These are phyloP conservation scores for Suillus weaverae DNA, from an alignment of 768 basidiomycete species.

Conservation along the genomic window DNA sequence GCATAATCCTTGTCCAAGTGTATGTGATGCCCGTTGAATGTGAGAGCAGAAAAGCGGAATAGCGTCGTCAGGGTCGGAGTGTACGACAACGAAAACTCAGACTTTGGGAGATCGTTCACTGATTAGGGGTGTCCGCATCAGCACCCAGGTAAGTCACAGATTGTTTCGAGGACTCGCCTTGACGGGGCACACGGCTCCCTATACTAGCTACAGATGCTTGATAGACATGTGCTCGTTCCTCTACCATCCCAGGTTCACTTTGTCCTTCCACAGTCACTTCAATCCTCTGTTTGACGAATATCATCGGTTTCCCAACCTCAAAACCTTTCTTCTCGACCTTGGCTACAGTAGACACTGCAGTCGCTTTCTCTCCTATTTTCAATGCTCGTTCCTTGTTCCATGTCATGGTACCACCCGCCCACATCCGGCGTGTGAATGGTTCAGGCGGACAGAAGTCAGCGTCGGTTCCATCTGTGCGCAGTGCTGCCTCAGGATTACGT, in stretches of 20 bases:
- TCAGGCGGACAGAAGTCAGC: slow-evolving; percentile 68
- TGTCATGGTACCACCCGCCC: slow-evolving; percentile 69
- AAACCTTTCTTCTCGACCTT: slow-evolving; percentile 66
- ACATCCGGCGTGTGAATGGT: slow-evolving; percentile 80
- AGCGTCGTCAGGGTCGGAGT: slow-evolving; percentile 68
- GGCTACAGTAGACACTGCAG: slow-evolving; percentile 47
- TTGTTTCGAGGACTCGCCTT: slow-evolving; percentile 37
- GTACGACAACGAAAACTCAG: slow-evolving; percentile 65
- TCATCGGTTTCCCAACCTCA: slow-evolving; percentile 58
- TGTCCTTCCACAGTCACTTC: slow-evolving; percentile 47
- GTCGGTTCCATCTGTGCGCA: slow-evolving; percentile 73
- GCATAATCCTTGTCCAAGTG: slow-evolving; percentile 80
- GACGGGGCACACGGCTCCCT: slow-evolving; percentile 35
- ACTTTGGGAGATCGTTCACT: slow-evolving; percentile 54
- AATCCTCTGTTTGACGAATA: slow-evolving; percentile 72
- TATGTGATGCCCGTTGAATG: slow-evolving; percentile 83
- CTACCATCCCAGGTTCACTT: slow-evolving; percentile 48
- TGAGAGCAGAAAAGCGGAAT: slow-evolving; percentile 85
- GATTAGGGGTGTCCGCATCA: background rate
- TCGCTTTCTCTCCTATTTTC: slow-evolving; percentile 52
- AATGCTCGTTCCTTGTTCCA: slow-evolving; percentile 56
- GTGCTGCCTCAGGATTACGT: slow-evolving; percentile 51
- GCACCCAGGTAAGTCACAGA: background rate
- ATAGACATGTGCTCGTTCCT: slow-evolving; percentile 73
- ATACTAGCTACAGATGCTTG: slow-evolving; percentile 31